Evolutionary conservation across 352 stramenopile species (phyloP).

Genomic region (Thalassiosira hispida): DNA sequence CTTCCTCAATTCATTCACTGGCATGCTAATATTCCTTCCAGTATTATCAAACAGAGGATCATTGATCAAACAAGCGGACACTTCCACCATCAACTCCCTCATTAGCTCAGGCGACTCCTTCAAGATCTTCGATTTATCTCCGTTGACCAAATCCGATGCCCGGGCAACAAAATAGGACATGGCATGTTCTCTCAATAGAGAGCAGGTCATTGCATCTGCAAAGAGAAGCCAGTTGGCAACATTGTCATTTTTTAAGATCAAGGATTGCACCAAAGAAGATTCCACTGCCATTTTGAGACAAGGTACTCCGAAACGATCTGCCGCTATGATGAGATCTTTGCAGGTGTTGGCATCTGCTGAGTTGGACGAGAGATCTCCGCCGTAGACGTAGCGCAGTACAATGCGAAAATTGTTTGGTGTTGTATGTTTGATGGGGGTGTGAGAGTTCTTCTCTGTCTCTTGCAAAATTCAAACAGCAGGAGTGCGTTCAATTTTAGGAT

Average conservation of each 20-base stretch:
- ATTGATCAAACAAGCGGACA: not conserved
- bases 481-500: conserved; percentile 18
- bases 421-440: not conserved
- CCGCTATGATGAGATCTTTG: not conserved
- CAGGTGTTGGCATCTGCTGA: not conserved
- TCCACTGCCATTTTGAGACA: not conserved
- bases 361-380: conserved; percentile 6
- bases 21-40: no score
- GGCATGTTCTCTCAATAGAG: conserved; percentile 24
- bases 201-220: conserved; percentile 9
- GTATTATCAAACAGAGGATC: no score
- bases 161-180: conserved; percentile 11
- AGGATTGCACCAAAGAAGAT: not conserved
- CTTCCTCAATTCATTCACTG: no score
- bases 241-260: no score
- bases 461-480: not conserved
- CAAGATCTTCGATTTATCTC: not conserved
- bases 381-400: conserved; percentile 17
- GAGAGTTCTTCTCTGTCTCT: no score
- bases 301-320: not conserved
- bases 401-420: conserved; percentile 12
- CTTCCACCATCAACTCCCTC: conserved; percentile 7
- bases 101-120: conserved; percentile 14
- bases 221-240: conserved; percentile 21
- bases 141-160: not conserved